These are phyloP conservation scores for Psilocybe subaeruginosa DNA, from an alignment of 768 basidiomycete species.

Conservation along the genomic window DNA sequence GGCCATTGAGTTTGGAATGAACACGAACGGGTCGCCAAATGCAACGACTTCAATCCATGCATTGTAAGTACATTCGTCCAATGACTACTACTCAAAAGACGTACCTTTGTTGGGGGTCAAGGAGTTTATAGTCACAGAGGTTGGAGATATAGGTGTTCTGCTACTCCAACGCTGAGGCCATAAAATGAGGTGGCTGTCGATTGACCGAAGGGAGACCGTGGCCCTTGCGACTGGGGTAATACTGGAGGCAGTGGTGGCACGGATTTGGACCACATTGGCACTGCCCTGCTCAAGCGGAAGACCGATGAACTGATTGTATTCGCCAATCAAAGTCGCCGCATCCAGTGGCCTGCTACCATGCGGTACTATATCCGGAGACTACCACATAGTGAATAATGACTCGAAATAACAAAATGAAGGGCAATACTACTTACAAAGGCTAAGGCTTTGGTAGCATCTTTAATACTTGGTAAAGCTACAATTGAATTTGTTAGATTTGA, in stretches of 20 bases:
- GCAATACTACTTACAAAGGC: background rate
- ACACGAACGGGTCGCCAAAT: background rate
- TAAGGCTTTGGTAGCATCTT: background rate
- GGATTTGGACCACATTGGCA: background rate
- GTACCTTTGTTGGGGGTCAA: background rate
- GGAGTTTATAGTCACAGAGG: background rate
- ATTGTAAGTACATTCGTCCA: too few relatives aligned
- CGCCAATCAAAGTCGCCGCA: background rate
- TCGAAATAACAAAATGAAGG: background rate
- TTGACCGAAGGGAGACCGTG: background rate
- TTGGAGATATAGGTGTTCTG: background rate
- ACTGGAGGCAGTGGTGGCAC: background rate
- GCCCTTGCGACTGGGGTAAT: background rate
- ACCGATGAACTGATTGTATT: background rate
- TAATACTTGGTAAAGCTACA: background rate
- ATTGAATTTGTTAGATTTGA: background rate
- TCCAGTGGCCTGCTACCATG: background rate
- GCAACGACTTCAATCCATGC: background rate
- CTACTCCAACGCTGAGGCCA: background rate
- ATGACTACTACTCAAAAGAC: too few relatives aligned
- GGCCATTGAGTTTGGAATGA: background rate
- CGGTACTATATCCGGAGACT: background rate
- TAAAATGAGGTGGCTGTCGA: background rate
- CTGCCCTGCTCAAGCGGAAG: background rate
- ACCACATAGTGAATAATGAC: background rate